Evolutionary conservation across 495 filamentous ascomycete genomes (phyloP).

Genomic region (Penicillium cinerascens): DNA sequence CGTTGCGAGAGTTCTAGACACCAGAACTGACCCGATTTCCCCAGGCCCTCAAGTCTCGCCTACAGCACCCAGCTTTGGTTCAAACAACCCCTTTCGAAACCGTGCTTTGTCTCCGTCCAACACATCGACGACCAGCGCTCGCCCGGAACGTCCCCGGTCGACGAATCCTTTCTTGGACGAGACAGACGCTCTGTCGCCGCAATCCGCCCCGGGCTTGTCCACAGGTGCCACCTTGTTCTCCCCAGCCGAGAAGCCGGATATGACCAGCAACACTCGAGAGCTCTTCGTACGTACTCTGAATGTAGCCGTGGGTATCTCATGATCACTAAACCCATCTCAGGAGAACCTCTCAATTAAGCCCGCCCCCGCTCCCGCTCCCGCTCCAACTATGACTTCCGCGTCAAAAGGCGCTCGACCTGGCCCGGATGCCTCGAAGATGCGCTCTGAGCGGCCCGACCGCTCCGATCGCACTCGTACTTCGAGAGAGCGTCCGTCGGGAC

Average conservation of each 20-base stretch:
- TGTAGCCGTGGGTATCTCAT: not conserved
- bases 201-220: constrained; percentile 39
- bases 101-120: constrained; percentile 71
- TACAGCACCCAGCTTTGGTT: constrained; percentile 64
- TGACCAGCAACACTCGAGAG: constrained; percentile 68
- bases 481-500: constrained; percentile 27
- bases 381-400: constrained; percentile 6
- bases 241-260: constrained; percentile 46
- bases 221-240: constrained; percentile 56
- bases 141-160: constrained; percentile 68
- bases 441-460: constrained; percentile 16
- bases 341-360: constrained; percentile 43
- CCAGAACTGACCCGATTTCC: constrained; percentile 9
- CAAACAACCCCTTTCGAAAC: constrained; percentile 99
- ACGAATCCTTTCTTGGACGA: constrained; percentile 91
- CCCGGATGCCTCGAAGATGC: constrained; percentile 19
- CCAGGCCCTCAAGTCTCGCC: constrained; percentile 33
- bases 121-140: constrained; percentile 37
- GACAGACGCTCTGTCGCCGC: constrained; percentile 50
- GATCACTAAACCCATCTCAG: constrained; percentile 21
- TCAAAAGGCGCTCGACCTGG: constrained; percentile 40
- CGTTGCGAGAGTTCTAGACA: not conserved
- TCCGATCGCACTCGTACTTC: constrained; percentile 27
- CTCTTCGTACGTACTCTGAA: constrained; percentile 72
- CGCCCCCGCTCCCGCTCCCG: constrained; percentile 10